These are phyloP conservation scores for Selaginella moellendorffii DNA, from an alignment of 75 land plant species.

Conservation along the genomic window DNA sequence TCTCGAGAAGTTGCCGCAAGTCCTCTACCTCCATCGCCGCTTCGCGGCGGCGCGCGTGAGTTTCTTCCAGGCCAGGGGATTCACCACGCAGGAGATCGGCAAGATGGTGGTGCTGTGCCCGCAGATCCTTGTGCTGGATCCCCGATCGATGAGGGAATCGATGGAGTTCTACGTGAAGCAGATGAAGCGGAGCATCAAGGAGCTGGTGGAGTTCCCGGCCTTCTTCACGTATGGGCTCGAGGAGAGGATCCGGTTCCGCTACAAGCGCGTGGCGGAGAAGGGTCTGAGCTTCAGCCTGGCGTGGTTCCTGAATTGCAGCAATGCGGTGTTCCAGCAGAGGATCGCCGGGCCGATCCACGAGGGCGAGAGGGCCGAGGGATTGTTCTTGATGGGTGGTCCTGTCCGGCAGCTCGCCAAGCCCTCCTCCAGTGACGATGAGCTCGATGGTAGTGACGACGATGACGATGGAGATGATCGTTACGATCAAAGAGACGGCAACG, in stretches of 20 bases:
- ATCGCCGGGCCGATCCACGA: constrained; percentile 11
- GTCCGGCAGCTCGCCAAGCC: constrained; percentile 16
- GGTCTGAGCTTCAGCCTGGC: constrained; percentile 56
- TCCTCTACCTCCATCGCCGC: constrained; percentile 34
- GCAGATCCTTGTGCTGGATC: constrained; percentile 66
- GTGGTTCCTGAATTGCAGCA: constrained; percentile 74
- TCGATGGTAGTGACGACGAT: constrained; percentile 47
- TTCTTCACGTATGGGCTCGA: constrained; percentile 69
- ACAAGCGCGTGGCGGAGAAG: constrained; percentile 33
- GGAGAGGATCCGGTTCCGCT: constrained; percentile 53
- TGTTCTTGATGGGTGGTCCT: constrained; percentile 3
- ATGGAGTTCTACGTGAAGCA: constrained; percentile 45
- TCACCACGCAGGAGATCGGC: constrained; percentile 39
- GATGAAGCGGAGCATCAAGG: constrained; percentile 55
- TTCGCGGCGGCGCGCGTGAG: constrained; percentile 42
- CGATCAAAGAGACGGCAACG: too few species aligned
- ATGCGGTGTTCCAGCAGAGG: constrained; percentile 57
- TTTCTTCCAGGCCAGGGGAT: constrained; percentile 42
- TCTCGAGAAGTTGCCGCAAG: constrained; percentile 67
- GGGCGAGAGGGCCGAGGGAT: not conserved
- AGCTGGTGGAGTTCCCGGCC: constrained; percentile 58
- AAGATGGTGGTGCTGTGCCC: constrained; percentile 71
- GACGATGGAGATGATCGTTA: constrained; percentile 12
- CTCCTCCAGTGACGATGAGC: constrained; percentile 22
- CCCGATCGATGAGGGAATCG: constrained; percentile 37